Percentiles rank a stretch among this genome's conserved stretches.
phyloP scores from a whole-genome alignment of 495 filamentous ascomycete genomes.

The Cercophora scortea region DNA sequence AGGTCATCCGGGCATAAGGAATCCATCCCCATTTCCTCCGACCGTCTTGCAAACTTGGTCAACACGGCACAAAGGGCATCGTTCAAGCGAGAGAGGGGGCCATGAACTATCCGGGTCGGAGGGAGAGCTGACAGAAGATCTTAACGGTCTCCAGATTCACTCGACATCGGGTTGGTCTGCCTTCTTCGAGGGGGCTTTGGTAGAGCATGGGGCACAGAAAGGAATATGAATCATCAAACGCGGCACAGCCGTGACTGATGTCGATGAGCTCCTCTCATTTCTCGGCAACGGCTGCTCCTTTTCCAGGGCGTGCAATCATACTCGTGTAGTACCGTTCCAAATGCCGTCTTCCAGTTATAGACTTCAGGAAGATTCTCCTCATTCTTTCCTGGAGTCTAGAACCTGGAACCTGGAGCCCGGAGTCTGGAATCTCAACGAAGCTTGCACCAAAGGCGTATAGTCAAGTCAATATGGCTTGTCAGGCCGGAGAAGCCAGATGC shows the following conservation, averaged over 20 bases:
- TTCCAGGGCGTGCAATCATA: neutral
- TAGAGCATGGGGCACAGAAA: slow-evolving; percentile 47
- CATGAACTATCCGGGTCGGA: slow-evolving; percentile 33
- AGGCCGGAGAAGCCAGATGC: neutral
- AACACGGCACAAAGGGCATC: slow-evolving; percentile 29
- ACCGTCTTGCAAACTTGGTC: slow-evolving; percentile 40
- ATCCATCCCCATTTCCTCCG: slow-evolving; percentile 53
- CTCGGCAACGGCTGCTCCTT: too few species aligned
- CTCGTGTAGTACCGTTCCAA: neutral
- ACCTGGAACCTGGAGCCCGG: neutral
- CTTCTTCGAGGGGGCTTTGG: slow-evolving; percentile 49
- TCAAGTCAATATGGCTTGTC: too few species aligned
- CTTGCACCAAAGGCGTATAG: neutral
- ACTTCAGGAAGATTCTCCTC: neutral
- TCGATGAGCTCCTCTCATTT: slow-evolving; percentile 29
- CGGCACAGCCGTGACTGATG: slow-evolving; percentile 31
- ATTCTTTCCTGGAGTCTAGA: neutral
- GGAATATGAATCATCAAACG: slow-evolving; percentile 38
- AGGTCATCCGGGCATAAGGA: slow-evolving; percentile 48
- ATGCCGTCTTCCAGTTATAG: neutral
- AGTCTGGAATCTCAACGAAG: neutral
- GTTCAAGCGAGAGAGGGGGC: slow-evolving; percentile 39
- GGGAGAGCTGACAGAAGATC: slow-evolving; percentile 33
- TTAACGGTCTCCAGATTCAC: slow-evolving; percentile 34
- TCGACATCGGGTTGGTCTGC: slow-evolving; percentile 47